phyloP scores from a whole-genome alignment of 2,329 filamentous ascomycete species.

The Ceratocystis cacaofunesta region DNA sequence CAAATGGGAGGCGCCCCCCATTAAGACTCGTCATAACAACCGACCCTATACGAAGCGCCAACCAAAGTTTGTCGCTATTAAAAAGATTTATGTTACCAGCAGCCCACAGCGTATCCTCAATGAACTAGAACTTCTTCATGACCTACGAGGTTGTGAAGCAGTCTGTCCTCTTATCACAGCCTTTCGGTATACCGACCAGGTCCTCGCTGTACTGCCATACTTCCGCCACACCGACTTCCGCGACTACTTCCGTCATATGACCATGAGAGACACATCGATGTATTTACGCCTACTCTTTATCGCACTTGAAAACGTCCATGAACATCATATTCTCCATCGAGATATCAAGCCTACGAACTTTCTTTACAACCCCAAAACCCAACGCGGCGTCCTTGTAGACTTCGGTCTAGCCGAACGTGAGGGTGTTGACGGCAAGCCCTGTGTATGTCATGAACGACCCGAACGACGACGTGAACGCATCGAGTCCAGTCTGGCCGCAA shows the following conservation, averaged over 20 bases:
- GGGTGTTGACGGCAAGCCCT: constrained; percentile 62
- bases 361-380: constrained; percentile 67
- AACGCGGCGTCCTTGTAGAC: constrained; percentile 86
- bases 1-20: constrained; percentile 51
- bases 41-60: constrained; percentile 12
- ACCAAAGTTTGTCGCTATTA: constrained; percentile 81
- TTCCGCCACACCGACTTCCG: constrained; percentile 93
- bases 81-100: constrained; percentile 98
- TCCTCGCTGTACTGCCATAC: constrained; percentile 86
- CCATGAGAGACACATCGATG: constrained; percentile 67
- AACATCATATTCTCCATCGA: constrained; percentile 71
- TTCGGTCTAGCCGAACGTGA: constrained; percentile 90
- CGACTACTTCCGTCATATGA: constrained; percentile 84
- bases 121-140: constrained; percentile 83
- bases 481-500: constrained; percentile 41
- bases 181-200: constrained; percentile 88
- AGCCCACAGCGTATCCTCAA: constrained; percentile 88
- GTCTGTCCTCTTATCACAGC: constrained; percentile 94
- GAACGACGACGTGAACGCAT: constrained; percentile 47
- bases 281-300: constrained; percentile 84
- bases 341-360: constrained; percentile 99
- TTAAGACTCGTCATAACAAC: constrained; percentile 29
- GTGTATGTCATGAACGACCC: constrained; percentile 58
- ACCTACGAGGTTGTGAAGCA: constrained; percentile 65
- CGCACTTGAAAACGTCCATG: constrained; percentile 70